Conservation (phyloP, 2,329 filamentous ascomycete species). For the Diaporthe sp. region DNA sequence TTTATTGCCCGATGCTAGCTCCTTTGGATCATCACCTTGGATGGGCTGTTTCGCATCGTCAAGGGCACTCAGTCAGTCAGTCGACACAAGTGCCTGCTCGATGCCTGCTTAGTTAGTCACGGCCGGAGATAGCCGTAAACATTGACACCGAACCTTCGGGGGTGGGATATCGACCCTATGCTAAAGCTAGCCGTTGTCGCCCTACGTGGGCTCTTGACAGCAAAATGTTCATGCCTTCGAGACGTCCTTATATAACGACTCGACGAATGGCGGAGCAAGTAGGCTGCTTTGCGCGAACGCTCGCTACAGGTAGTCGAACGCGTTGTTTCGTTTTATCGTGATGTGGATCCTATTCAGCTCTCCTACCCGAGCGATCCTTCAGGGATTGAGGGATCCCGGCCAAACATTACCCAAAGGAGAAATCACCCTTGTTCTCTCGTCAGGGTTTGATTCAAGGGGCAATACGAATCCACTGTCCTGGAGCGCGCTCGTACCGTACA, state of each 20-base stretch:
- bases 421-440: constrained; percentile 2
- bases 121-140: background rate
- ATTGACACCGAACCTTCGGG: background rate
- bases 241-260: background rate
- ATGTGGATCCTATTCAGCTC: background rate
- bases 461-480: constrained; percentile 26
- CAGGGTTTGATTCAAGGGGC: constrained; percentile 34
- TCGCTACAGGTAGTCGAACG: background rate
- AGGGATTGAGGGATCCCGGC: constrained; percentile 33
- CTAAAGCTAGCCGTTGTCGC: background rate
- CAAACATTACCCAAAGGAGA: constrained; percentile 9
- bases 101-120: background rate
- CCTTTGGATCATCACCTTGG: background rate
- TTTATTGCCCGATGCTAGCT: constrained; percentile 33
- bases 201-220: background rate
- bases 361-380: constrained; percentile 17
- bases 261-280: background rate
- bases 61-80: constrained; percentile 7
- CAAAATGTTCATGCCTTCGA: background rate
- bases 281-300: background rate
- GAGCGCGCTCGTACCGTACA: constrained; percentile 26
- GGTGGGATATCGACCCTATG: background rate
- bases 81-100: background rate
- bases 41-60: constrained; percentile 18
- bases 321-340: constrained; percentile 32